Evolutionary conservation across 2,329 filamentous ascomycete genomes (phyloP), one percentile per base, ranked within the genome.

Genomic region (Emydomyces testavorans): DNA sequence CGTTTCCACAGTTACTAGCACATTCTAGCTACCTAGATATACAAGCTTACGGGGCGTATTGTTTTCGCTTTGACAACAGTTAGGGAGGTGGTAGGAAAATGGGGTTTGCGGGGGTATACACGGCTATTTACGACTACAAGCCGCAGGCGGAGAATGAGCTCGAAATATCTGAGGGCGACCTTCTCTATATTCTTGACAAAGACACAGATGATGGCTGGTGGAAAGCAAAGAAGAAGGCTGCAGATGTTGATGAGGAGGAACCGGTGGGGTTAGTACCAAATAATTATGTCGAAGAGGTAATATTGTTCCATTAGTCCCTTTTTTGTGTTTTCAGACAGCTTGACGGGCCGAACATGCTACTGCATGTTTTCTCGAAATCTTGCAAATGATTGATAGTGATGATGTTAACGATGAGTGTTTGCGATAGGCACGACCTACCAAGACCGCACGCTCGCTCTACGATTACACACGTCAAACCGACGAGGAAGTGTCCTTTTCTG

Each of bases 381-480:
- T 37, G 28, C 24, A 24, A 34, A 6, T 21, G 35, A 21, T 23
- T 7, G 28, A 11, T 7, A 13, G 15, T 6, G 18, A 2, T 7
- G 21, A 21, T 34, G 28, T 13, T 39, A 39, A 39, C 31, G 16
- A 34, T 31, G 42, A 24, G 7, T 7, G 13, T 20, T 26, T 34
- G 6, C 38, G 15, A 39, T 56, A 86, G 80, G 82, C 82, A 50
- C 70, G 75, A 58, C 77, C 84, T 20, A 66, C 78, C 52, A 72
- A 78, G 52, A 75, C 82, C 56, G 92, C 90, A 42, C 88, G 83
- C 65, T 86, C 92, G n/a, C 77, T 96, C n/a, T 98, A 90, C 71
- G 92, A 98, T 65, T 98, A 98, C 65, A 85, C 85, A 43, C 80
- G 90, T 58, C 92, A 98, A 70, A 98, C 92, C 20, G 92, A 98